These are phyloP conservation scores for Penicillium cataractarum DNA, from an alignment of 495 filamentous ascomycete genomes.

Conservation along the genomic window DNA sequence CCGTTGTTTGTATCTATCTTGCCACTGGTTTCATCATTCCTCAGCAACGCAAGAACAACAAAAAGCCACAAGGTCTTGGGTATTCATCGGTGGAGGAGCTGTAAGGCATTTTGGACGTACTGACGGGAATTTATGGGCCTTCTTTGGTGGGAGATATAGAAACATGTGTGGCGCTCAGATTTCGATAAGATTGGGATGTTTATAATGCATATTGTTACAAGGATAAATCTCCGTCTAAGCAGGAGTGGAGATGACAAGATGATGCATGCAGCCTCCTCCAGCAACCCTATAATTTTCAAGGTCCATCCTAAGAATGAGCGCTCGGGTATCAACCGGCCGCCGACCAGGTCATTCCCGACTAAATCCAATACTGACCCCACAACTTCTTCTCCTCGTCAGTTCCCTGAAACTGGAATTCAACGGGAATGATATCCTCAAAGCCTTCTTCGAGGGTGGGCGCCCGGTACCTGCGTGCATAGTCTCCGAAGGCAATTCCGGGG, in stretches of 20 bases:
- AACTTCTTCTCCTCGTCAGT: slow-evolving; percentile 56
- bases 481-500: slow-evolving; percentile 77
- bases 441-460: slow-evolving; percentile 77
- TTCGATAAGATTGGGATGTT: background rate
- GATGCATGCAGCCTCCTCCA: background rate
- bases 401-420: slow-evolving; percentile 70
- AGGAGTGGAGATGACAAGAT: background rate
- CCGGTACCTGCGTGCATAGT: slow-evolving; percentile 69
- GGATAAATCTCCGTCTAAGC: background rate
- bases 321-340: background rate
- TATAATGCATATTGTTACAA: background rate
- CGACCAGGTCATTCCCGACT: background rate
- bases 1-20: slow-evolving; percentile 33
- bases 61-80: background rate
- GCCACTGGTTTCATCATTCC: slow-evolving; percentile 30
- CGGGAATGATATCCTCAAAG: slow-evolving; percentile 74
- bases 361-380: slow-evolving; percentile 72
- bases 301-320: background rate
- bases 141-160: background rate
- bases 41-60: background rate
- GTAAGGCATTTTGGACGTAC: background rate
- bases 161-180: no score
- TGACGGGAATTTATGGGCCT: background rate
- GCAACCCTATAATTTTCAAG: background rate
- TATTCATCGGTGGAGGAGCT: background rate